A percentile compares a stretch with the other conserved stretches of the same genome.
These are phyloP conservation scores for Lactarius trivialis DNA, from an alignment of 768 basidiomycete genomes.

Conservation along the genomic window DNA sequence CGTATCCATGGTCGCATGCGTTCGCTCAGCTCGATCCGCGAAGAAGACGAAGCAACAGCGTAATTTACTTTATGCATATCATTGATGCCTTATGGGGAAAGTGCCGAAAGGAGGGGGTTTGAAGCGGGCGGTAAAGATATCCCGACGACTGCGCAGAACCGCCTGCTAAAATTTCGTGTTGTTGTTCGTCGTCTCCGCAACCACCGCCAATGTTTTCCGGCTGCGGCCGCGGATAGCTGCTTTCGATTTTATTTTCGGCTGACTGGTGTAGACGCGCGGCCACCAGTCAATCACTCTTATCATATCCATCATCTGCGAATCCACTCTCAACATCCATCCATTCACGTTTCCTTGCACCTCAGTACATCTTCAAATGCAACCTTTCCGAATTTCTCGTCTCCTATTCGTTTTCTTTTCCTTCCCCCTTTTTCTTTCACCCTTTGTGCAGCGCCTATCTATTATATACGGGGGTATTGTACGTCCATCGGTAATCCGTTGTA, in stretches of 20 bases:
- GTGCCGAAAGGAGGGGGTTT: not conserved
- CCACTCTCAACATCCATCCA: slow-evolving; percentile 3
- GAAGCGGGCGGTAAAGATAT: slow-evolving; percentile 18
- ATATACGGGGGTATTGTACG: slow-evolving; percentile 18
- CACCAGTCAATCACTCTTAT: slow-evolving; percentile 7
- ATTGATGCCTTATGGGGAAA: not conserved
- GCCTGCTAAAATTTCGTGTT: slow-evolving; percentile 8
- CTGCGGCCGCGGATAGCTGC: not conserved
- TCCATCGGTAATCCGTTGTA: slow-evolving; percentile 18
- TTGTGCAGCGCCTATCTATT: slow-evolving; percentile 18
- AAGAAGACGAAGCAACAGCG: slow-evolving; percentile 18
- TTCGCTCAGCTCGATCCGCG: slow-evolving; percentile 23
- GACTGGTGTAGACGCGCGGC: slow-evolving; percentile 17
- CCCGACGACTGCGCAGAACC: slow-evolving; percentile 12
- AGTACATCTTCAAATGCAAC: not conserved
- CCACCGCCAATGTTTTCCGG: not conserved
- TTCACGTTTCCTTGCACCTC: slow-evolving; percentile 1
- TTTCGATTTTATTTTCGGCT: not conserved
- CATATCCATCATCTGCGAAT: slow-evolving; percentile 8
- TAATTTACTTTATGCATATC: slow-evolving; percentile 3
- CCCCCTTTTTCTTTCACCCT: not conserved
- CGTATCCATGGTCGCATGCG: slow-evolving; percentile 21
- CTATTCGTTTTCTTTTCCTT: not conserved
- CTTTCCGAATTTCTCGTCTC: not conserved
- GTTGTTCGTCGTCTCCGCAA: not conserved